phyloP scores from a whole-genome alignment of 2,329 filamentous ascomycete genomes.

The Hymenoscyphus fructigenus region DNA sequence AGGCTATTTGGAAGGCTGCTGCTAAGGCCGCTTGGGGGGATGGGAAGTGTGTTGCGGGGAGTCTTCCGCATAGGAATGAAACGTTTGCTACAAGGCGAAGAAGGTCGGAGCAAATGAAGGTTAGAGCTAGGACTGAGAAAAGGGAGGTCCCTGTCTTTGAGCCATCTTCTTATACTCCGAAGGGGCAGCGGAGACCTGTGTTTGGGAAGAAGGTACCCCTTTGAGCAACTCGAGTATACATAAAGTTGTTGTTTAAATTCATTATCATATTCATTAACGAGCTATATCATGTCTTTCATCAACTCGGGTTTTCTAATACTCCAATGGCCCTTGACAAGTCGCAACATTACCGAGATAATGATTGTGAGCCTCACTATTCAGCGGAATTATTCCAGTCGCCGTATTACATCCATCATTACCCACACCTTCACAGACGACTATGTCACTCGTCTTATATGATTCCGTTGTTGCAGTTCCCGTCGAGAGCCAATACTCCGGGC shows the following conservation, averaged over 20 bases:
- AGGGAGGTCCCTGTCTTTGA: slow-evolving; percentile 1
- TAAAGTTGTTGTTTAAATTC: background rate
- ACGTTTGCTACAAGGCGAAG: slow-evolving; percentile 15
- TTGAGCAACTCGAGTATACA: background rate
- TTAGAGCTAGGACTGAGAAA: slow-evolving; percentile 14
- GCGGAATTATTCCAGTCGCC: slow-evolving; percentile 40
- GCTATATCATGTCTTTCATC: background rate
- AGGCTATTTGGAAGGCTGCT: slow-evolving; percentile 50
- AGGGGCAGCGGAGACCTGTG: slow-evolving; percentile 9
- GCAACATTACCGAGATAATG: slow-evolving; percentile 50
- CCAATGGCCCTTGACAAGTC: slow-evolving; percentile 37
- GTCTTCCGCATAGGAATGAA: slow-evolving; percentile 16
- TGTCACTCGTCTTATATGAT: slow-evolving; percentile 41
- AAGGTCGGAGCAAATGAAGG: slow-evolving; percentile 21
- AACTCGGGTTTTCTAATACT: background rate
- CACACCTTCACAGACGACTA: slow-evolving; percentile 50
- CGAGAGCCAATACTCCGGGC: slow-evolving; percentile 66
- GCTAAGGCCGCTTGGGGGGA: slow-evolving; percentile 42
- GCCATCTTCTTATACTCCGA: background rate
- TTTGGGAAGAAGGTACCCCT: slow-evolving; percentile 20
- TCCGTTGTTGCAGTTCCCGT: slow-evolving; percentile 37
- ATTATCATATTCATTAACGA: background rate
- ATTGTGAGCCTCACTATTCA: slow-evolving; percentile 45
- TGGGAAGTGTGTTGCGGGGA: slow-evolving; percentile 36
- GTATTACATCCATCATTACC: slow-evolving; percentile 53